A percentile compares a stretch with the other conserved stretches of the same genome.
phyloP scores from a whole-genome alignment of 1,284 basidiomycete species.

The Sparassis latifolia region DNA sequence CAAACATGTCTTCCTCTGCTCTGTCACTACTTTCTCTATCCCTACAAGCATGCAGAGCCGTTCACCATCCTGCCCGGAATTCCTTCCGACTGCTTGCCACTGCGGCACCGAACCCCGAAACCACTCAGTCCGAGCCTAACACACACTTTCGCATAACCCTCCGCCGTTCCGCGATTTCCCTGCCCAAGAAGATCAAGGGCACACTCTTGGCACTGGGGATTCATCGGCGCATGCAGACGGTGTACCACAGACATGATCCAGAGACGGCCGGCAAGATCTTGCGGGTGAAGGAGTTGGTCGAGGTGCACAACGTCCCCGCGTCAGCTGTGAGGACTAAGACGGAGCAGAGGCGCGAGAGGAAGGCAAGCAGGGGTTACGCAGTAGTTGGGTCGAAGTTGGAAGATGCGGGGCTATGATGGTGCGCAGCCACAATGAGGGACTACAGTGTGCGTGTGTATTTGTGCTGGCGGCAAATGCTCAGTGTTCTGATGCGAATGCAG shows the following conservation, averaged over 20 bases:
- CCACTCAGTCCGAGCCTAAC: slow-evolving; percentile 27
- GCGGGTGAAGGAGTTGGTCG: slow-evolving; percentile 79
- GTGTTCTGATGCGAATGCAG: no score
- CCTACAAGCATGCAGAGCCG: slow-evolving; percentile 8
- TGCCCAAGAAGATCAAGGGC: slow-evolving; percentile 64
- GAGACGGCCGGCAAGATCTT: slow-evolving; percentile 81
- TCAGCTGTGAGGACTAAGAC: slow-evolving; percentile 58
- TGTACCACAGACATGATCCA: slow-evolving; percentile 68
- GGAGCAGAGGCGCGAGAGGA: slow-evolving; percentile 58
- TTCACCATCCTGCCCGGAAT: neutral
- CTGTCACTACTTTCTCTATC: no score
- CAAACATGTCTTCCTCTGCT: no score
- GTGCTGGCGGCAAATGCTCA: no score
- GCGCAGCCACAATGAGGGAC: neutral
- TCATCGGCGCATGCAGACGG: slow-evolving; percentile 74
- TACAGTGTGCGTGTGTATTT: no score
- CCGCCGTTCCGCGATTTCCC: slow-evolving; percentile 75
- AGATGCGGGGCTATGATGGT: neutral
- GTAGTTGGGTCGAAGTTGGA: slow-evolving; percentile 33
- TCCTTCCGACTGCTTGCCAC: neutral
- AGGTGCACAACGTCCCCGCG: slow-evolving; percentile 74
- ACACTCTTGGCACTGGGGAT: slow-evolving; percentile 75
- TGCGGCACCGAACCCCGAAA: neutral
- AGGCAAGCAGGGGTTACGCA: slow-evolving; percentile 57
- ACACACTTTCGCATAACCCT: slow-evolving; percentile 85